Evolutionary conservation across 352 stramenopile genomes (phyloP).

Genomic region (Paralagenidium karlingii): DNA sequence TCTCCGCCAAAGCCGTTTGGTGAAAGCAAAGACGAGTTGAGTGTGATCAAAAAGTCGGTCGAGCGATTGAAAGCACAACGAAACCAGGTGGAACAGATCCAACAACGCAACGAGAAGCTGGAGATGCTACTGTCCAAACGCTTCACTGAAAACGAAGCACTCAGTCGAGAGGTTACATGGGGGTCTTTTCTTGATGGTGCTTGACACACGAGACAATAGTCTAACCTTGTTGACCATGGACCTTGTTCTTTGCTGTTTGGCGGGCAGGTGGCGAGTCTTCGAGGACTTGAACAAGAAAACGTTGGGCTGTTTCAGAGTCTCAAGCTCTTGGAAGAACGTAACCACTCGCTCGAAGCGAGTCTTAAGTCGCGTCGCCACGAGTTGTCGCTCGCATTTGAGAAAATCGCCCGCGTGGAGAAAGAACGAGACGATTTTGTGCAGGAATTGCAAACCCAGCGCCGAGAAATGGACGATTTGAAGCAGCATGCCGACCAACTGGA

Average conservation of each 20-base stretch:
- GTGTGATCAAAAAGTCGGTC: slow-evolving; percentile 41
- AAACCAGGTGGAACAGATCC: slow-evolving; percentile 36
- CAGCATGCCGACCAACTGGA: slow-evolving; percentile 26
- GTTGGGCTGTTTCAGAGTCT: slow-evolving; percentile 33
- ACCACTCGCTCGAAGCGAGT: slow-evolving; percentile 20
- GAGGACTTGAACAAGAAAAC: slow-evolving; percentile 38
- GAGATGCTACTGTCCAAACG: slow-evolving; percentile 16
- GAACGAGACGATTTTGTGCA: slow-evolving; percentile 26
- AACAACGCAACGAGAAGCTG: slow-evolving; percentile 22
- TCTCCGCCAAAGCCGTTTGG: too few species aligned
- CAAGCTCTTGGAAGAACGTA: slow-evolving; percentile 35
- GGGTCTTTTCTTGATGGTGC: too few species aligned
- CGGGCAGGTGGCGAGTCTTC: too few species aligned
- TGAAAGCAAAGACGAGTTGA: slow-evolving; percentile 12
- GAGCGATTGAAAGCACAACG: slow-evolving; percentile 31
- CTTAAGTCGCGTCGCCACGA: slow-evolving; percentile 17
- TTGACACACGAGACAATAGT: too few species aligned
- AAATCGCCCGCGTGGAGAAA: slow-evolving; percentile 11
- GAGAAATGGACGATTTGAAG: too few species aligned
- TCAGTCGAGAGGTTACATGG: slow-evolving; percentile 22
- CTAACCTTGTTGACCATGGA: too few species aligned
- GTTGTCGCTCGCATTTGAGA: slow-evolving; percentile 8
- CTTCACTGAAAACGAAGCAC: slow-evolving; percentile 22
- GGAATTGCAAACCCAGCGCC: slow-evolving; percentile 10
- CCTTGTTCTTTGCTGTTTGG: too few species aligned